Evolutionary conservation across 805 yeast genomes (phyloP), one percentile per base, ranked within the genome.

Genomic region (Candida sonorensis): DNA sequence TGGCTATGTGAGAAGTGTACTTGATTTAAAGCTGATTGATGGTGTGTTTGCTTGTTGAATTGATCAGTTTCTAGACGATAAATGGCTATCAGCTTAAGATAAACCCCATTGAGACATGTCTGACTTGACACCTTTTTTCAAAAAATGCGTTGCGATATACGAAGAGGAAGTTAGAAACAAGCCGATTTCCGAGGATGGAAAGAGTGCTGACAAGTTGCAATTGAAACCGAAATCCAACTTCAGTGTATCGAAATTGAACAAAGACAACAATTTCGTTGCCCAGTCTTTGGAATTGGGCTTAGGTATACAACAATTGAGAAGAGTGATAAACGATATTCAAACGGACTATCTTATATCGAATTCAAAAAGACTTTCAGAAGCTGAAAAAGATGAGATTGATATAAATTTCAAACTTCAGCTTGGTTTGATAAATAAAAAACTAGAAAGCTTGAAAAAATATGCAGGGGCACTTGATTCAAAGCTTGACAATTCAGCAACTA

Each of bases 91-190:
- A 19, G 24, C n/a, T n/a, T n/a, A n/a, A n/a, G n/a, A n/a, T n/a
- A n/a, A n/a, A n/a, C n/a, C n/a, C n/a, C n/a, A n/a, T n/a, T n/a
- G n/a, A n/a, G n/a, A n/a, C n/a, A 69, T 69, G 75, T 46, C 72
- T 8, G 74, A 71, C 40, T 53, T 64, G 33, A 71, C 75, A 4
- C 70, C 72, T 2, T 48, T 67, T 23, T 72, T 72, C 49, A 45
- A 46, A 20, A 67, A 67, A 40, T 70, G 76, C 42, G 69, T 67
- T 4, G 37, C 51, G 3, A 69, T 72, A 53, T 71, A 33, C 46
- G 61, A 41, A 39, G 57, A 34, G 62, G 69, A 44, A 29, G 55
- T 26, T 13, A 35, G n/a, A 22, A 32, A 29, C 11, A n/a, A 23
- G 3, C 13, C 5, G 7, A 8, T 19, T 4, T 8, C 14, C 7